Evolutionary conservation across 176 grass and related monocot species (phyloP).

Genomic region (Oryza glumipatula): DNA sequence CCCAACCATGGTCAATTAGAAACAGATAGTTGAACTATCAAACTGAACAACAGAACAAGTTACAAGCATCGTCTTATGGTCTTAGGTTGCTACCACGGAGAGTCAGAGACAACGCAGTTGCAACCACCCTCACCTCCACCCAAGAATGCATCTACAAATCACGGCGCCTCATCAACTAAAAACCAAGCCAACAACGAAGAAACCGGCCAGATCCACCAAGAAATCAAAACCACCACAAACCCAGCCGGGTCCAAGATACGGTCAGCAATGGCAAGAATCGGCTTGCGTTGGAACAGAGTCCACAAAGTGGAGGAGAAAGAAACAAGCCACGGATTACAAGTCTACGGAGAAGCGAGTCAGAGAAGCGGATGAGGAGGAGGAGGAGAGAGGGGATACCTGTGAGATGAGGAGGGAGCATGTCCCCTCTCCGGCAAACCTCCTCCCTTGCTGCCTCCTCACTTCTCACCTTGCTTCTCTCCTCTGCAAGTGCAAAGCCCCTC

Average conservation of each 20-base stretch:
- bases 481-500: constrained; percentile 43
- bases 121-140: constrained; percentile 19
- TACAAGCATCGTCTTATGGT: neutral
- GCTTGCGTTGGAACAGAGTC: constrained; percentile 8
- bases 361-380: too few species aligned
- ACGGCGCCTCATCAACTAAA: constrained; percentile 7
- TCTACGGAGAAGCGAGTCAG: constrained; percentile 17
- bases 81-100: constrained; percentile 1
- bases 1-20: neutral
- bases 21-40: neutral
- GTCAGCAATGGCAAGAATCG: constrained; percentile 13
- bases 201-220: constrained; percentile 35
- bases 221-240: constrained; percentile 5
- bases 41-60: neutral
- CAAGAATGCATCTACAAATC: constrained; percentile 51
- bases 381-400: constrained; percentile 35
- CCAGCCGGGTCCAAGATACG: constrained; percentile 6
- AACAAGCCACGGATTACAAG: constrained; percentile 19
- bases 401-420: constrained; percentile 66
- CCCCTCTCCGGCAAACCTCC: constrained; percentile 54
- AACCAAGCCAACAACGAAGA: constrained; percentile 1
- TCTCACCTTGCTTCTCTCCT: constrained; percentile 22
- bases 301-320: neutral
- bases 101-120: neutral
- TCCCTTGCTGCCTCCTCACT: constrained; percentile 8